Percentiles rank a stretch among this genome's conserved stretches.
Evolutionary conservation across 192 early-diverging fungal genomes (phyloP).

Genomic region (Allomyces javanicus): DNA sequence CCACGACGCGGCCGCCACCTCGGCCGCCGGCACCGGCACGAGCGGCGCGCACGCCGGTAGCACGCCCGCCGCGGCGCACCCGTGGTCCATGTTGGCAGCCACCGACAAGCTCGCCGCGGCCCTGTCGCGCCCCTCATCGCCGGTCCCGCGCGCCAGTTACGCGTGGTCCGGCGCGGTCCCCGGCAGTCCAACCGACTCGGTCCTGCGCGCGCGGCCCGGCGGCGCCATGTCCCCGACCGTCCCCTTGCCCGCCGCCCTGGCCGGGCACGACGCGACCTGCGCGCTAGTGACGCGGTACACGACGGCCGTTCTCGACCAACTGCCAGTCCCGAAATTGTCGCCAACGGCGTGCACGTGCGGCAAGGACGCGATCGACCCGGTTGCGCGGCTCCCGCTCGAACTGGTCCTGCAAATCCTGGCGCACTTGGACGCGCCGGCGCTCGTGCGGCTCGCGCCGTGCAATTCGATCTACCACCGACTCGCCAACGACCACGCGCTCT

Average conservation of each 20-base stretch:
- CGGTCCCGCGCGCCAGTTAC: neutral
- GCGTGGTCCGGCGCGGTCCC: neutral
- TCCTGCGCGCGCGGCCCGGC: neutral
- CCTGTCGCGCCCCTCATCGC: neutral
- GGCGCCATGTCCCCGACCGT: neutral
- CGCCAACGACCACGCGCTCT: slow-evolving; percentile 47
- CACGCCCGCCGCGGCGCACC: neutral
- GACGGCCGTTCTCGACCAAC: neutral
- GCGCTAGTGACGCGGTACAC: neutral
- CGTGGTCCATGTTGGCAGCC: neutral
- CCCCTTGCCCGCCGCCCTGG: neutral
- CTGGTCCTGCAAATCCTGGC: slow-evolving; percentile 45
- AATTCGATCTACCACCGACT: slow-evolving; percentile 46
- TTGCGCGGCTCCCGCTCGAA: slow-evolving; percentile 41
- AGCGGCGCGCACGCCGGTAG: neutral
- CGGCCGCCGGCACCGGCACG: neutral
- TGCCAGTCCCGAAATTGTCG: too few relatives aligned
- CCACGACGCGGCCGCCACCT: neutral
- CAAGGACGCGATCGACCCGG: neutral
- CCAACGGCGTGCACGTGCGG: neutral
- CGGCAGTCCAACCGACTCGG: neutral
- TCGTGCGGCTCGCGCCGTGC: slow-evolving; percentile 37
- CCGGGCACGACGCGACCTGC: neutral
- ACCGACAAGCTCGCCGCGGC: neutral
- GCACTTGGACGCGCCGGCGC: slow-evolving; percentile 35